Base-by-base conservation (phyloP, 768 basidiomycete genomes). In the Pleurotus pulmonarius region DNA sequence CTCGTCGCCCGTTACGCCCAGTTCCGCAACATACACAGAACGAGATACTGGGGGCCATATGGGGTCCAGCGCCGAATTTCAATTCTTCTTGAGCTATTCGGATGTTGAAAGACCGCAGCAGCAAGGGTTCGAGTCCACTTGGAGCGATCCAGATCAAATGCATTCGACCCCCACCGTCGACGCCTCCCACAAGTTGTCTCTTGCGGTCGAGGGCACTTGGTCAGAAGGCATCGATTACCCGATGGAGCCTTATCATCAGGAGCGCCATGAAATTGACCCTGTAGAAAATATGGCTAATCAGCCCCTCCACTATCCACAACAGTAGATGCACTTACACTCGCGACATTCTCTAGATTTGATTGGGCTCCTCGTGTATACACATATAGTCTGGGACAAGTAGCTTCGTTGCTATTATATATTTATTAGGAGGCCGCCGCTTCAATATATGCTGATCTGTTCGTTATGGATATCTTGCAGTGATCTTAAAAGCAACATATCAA, bases 1-100 rank as follows among this genome's bases (percentile, higher is more conserved):
- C 13, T 53, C 51, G 9, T 53, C 51, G 51, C 51, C 51, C 6
- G 51, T 41, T 11, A 53, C 51, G 38, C 51, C 51, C 16, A 37
- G n/a, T 6, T 53, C 51, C 51, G 15, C 51, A 12, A 40, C 51
- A 5, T 24, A 40, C 39, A 53, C 39, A 18, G 38, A 22, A 39
- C 51, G 41, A 9, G 51, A 41, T n/a, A 25, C 8, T 4, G 15
- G 15, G 3, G 22, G 29, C 9, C 18, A 18, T 40, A 16, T 53
- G 20, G 37, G 38, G 41, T 37, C n/a, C 2, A 34, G 5, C 6
- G 22, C 51, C 8, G 51, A 53, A 12, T 24, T 53, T n/a, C 51
- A 53, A 9, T 18, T 53, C 0, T 5, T 15, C 15, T 3, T 34
- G 39, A 13, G 11, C 8, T 53, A 40, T 25, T 25, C 51, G 15